Base-by-base conservation (phyloP, 2,329 filamentous ascomycete genomes). In the Colletotrichum tropicale region DNA sequence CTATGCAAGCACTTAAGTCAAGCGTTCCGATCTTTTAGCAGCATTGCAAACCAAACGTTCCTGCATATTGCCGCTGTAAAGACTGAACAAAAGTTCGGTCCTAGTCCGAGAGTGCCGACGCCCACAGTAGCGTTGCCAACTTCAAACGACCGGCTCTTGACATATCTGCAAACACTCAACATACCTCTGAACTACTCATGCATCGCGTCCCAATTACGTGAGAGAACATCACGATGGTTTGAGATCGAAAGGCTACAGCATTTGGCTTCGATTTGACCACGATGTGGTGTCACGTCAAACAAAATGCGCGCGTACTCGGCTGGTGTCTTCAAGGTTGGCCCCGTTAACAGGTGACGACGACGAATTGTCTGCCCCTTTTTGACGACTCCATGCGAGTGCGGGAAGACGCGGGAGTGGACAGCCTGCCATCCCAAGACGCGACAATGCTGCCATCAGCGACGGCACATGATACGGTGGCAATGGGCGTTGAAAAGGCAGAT, bases 361-460 rank as follows among this genome's bases (percentile, higher is more conserved):
- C 62, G 62, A 73, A 55, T 30, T 28, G 12, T 52, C 56, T 68
- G 43, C 73, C 56, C 48, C 12, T 48, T 73, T 67, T n/a, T 65
- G 70, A 60, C 43, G 56, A 62, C 16, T 32, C 43, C 56, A 64
- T 75, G 69, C 69, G 69, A 72, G 69, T 38, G 64, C 38, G 65
- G 70, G 55, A 68, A 30, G 64, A 62, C 34, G n/a, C 48, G 56
- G 36, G 65, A n/a, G 62, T 38, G 24, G 56, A 62, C 67, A 52
- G 67, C 55, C 73, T 75, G 73, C 43, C 73, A 73, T 75, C 73
- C 73, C 73, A 75, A 75, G 61, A 28, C 32, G 38, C 38, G 56
- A 52, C 69, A 66, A 13, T 64, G 62, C 62, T 62, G 62, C 73
- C 16, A 65, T 36, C 34, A 64, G 62, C 73, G 64, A 73, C 69